phyloP scores from a whole-genome alignment of 225 moss, liverwort and hornwort genomes.

The Straminergon stramineum region DNA sequence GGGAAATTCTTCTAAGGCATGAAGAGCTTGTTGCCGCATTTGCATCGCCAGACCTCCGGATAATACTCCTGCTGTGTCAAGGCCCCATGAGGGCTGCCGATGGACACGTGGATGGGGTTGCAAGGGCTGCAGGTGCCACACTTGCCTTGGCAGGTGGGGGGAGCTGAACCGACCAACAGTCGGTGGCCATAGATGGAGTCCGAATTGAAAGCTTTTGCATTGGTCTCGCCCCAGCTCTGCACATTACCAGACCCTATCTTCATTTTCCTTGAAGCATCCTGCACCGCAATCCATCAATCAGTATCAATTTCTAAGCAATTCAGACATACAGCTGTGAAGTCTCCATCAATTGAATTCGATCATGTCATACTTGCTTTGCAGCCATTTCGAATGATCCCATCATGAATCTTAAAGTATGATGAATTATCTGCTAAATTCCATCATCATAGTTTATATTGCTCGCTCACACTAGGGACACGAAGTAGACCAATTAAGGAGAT shows the following conservation, averaged over 20 bases:
- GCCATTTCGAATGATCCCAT: not conserved
- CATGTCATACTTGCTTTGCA: not conserved
- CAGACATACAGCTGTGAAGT: not conserved
- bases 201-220: not conserved
- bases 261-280: not conserved
- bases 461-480: not conserved
- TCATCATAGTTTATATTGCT: not conserved
- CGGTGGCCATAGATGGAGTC: constrained; percentile 23
- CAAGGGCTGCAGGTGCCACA: constrained; percentile 44
- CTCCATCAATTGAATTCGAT: not conserved
- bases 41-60: constrained; percentile 59
- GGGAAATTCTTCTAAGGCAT: constrained; percentile 8
- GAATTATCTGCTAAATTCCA: not conserved
- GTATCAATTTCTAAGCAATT: not conserved
- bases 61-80: constrained; percentile 51
- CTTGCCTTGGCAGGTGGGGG: constrained; percentile 43
- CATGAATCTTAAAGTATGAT: not conserved
- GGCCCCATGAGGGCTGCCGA: constrained; percentile 40
- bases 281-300: not conserved
- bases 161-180: constrained; percentile 38
- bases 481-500: not conserved
- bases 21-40: constrained; percentile 47
- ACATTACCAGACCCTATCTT: not conserved
- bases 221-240: not conserved
- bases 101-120: constrained; percentile 43